Base-by-base conservation (phyloP, 2,329 filamentous ascomycete species). In the Fusarium graminum region DNA sequence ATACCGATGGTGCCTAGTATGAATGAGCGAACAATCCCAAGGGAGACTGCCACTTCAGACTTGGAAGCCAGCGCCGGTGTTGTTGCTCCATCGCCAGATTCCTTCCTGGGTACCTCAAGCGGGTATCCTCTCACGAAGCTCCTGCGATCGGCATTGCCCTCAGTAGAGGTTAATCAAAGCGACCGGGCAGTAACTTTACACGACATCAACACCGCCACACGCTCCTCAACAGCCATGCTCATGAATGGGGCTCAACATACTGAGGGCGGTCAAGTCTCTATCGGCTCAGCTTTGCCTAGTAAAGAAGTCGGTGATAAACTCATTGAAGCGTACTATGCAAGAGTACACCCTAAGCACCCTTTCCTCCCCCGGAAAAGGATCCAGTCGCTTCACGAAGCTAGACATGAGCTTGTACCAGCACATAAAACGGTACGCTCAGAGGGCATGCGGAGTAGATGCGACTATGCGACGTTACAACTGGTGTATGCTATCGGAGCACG, bases 1-100 rank as follows among this genome's bases (percentile, higher is more conserved):
- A 11, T 34, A 3, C 22, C 52, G 2, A 34, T 52, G 36, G 36
- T 36, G 1, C 16, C 17, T 14, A 22, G 14, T 4, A 17, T 29
- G 4, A 52, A 25, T 29, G 29, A 29, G 11, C 17, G 2, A 7
- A 1, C 29, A 25, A 36, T n/a, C 1, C 5, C 13, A 6, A 36
- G 7, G 3, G 38, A 42, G 4, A 52, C 14, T 6, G 38, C 13
- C 9, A 3, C n/a, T 25, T 55, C 52, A 2, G 52, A 55, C 29
- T 14, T 55, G 36, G 52, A 55, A 36, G 45, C 45, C n/a, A 55
- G 52, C 7, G 52, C 46, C 10, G 52, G 52, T 4, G 36, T 55
- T 6, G 52, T 55, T 29, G 52, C 52, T 7, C 52, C 46, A 6
- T 42, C 36, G 7, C 45, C 38, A 9, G 52, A 52, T 30, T 52